Conservation (phyloP, 495 filamentous ascomycete species). For the Cercophora sp. region DNA sequence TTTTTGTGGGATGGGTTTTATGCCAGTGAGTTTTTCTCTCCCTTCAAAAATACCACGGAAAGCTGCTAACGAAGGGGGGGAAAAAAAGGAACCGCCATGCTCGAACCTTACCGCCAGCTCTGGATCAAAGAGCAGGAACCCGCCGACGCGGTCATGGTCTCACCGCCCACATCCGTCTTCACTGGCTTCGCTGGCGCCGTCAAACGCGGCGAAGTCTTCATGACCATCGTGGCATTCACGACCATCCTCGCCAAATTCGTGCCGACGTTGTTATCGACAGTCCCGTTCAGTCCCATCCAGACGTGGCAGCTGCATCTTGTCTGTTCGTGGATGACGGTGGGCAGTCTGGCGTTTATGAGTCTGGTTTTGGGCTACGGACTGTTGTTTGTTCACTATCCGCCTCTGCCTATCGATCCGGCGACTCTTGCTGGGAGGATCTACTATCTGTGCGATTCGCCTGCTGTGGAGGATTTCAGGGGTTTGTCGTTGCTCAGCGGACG, state of each 20-base stretch:
- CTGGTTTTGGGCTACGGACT: not conserved
- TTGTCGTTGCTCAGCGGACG: too few relatives aligned
- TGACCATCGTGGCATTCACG: slow-evolving; percentile 1
- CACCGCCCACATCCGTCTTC: slow-evolving; percentile 5
- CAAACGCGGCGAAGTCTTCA: not conserved
- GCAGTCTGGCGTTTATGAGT: not conserved
- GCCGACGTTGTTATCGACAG: not conserved
- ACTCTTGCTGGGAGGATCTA: slow-evolving; percentile 4
- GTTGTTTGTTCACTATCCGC: not conserved
- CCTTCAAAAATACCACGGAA: too few relatives aligned
- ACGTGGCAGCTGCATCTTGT: slow-evolving; percentile 6
- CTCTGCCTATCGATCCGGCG: not conserved
- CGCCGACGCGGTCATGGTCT: not conserved
- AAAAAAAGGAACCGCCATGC: not conserved
- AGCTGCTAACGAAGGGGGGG: too few relatives aligned
- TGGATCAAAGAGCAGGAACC: not conserved
- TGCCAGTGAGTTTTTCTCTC: not conserved
- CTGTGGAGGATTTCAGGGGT: not conserved
- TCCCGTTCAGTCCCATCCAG: slow-evolving; percentile 5
- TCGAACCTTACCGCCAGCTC: not conserved
- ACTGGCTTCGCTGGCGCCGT: not conserved
- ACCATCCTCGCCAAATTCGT: slow-evolving; percentile 6
- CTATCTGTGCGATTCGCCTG: slow-evolving; percentile 6
- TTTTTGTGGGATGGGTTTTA: slow-evolving; percentile 12
- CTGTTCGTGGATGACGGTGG: slow-evolving; percentile 4